These are phyloP conservation scores for Penstemon davidsonii DNA, from an alignment of 257 asterid species.

Conservation along the genomic window DNA sequence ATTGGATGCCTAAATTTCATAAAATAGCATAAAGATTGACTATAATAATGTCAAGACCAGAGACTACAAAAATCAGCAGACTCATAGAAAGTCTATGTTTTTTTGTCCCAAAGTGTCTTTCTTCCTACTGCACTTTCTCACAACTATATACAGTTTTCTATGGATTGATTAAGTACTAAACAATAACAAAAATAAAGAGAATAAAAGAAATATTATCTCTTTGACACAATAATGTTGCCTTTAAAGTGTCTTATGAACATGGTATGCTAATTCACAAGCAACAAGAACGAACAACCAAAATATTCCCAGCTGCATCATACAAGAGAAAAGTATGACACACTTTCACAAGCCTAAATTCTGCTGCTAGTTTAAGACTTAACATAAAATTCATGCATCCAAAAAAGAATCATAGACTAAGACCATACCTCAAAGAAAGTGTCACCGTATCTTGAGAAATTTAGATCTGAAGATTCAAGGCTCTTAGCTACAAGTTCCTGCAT, in stretches of 20 bases:
- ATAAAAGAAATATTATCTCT: too few relatives aligned
- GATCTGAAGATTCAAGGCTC: slow-evolving; percentile 81
- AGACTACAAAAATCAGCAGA: not conserved
- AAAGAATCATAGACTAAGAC: not conserved
- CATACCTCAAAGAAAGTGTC: slow-evolving; percentile 90
- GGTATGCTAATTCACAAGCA: not conserved
- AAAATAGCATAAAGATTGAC: not conserved
- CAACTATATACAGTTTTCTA: not conserved
- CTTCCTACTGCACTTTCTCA: not conserved
- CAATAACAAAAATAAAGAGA: too few relatives aligned
- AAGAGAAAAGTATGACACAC: too few relatives aligned
- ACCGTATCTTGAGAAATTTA: slow-evolving; percentile 89
- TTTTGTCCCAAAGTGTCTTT: not conserved
- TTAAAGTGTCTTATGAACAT: not conserved
- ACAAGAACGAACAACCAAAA: not conserved
- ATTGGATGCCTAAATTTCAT: not conserved
- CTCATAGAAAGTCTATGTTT: not conserved
- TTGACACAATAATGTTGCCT: too few relatives aligned
- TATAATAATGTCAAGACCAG: too few relatives aligned
- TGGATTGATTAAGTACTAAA: not conserved
- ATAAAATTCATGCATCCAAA: not conserved
- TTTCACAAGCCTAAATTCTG: slow-evolving; percentile 4
- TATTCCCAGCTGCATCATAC: too few relatives aligned
- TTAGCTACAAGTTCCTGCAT: slow-evolving; percentile 89
- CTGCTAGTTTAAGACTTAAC: not conserved